Base-by-base conservation (phyloP, 768 basidiomycete genomes). In the Termitomyces sp. region DNA sequence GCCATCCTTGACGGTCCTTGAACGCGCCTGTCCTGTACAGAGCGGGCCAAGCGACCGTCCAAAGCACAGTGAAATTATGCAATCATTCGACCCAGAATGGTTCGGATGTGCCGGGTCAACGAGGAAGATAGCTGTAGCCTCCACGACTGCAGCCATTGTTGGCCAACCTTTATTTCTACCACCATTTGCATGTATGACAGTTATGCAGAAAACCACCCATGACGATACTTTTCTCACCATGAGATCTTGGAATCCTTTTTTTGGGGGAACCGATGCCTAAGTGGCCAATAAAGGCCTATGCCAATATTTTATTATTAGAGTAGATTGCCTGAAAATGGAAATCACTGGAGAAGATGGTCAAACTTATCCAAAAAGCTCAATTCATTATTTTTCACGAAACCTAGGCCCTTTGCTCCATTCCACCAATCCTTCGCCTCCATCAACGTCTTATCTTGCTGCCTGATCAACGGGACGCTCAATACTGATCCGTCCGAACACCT, bases 341-440 rank as follows among this genome's bases (percentile, higher is more conserved):
- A 55, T 48, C 20, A 57, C n/a, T 35, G 28, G 18, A 60, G 56
- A 46, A 64, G 36, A 60, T 60, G 59, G 5, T 28, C 24, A 48
- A 64, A 65, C 51, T 62, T 60, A 15, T 62, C 55, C 49, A 63
- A 45, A 39, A 69, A 67, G 38, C 38, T 66, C 36, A 69, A 20
- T 63, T 67, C 62, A 15, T 59, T 62, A 33, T 69, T 48, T 18
- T 57, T 55, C n/a, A 66, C 65, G 28, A 73, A 60, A 15, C 71
- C 72, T 38, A 69, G 58, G 40, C 72, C 69, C 59, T 76, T 76
- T 33, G 73, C 74, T 2, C 92, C 92, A 69, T 91, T 92, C 90
- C 90, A 93, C 87, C 90, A 94, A 55, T 88, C 87, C 61, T 76
- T 81, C 3, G 86, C 87, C 15, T 68, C 69, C 61, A 91, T 63